Percentiles rank a stretch among this genome's conserved stretches.
Conservation (phyloP, 768 basidiomycete genomes). For the Tricholoma hemisulphureum region DNA sequence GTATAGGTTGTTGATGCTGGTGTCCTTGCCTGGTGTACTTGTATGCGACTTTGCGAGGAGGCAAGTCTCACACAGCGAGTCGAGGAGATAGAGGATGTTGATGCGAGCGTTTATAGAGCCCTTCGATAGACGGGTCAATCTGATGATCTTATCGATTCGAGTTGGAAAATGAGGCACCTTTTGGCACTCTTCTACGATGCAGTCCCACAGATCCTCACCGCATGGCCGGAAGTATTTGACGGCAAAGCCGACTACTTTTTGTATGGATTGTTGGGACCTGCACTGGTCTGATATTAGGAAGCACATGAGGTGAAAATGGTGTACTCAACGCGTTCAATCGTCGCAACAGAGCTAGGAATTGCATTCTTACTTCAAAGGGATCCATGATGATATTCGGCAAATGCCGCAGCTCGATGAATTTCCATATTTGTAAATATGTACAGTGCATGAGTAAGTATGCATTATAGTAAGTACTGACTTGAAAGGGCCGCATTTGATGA, state of each 20-base stretch:
- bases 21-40: slow-evolving; percentile 37
- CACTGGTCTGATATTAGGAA: slow-evolving; percentile 24
- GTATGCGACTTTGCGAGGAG: slow-evolving; percentile 64
- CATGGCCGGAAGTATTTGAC: slow-evolving; percentile 82
- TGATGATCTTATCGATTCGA: background rate
- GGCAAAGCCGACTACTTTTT: slow-evolving; percentile 82
- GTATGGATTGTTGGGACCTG: slow-evolving; percentile 85
- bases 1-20: slow-evolving; percentile 52
- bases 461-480: no score
- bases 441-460: no score
- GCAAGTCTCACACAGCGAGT: slow-evolving; percentile 80
- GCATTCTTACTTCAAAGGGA: slow-evolving; percentile 73
- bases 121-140: slow-evolving; percentile 32
- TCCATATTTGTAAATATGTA: no score
- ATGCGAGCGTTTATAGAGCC: slow-evolving; percentile 90
- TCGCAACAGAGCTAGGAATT: slow-evolving; percentile 61
- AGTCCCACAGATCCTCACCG: slow-evolving; percentile 93
- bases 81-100: slow-evolving; percentile 89
- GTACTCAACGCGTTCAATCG: slow-evolving; percentile 62
- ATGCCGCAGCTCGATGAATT: no score
- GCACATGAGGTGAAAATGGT: slow-evolving; percentile 1
- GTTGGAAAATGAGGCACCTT: slow-evolving; percentile 50
- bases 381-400: no score
- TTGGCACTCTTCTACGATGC: slow-evolving; percentile 85
- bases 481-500: no score